Evolutionary conservation across 1,284 basidiomycete species (phyloP).

Genomic region (Waitea zeae): DNA sequence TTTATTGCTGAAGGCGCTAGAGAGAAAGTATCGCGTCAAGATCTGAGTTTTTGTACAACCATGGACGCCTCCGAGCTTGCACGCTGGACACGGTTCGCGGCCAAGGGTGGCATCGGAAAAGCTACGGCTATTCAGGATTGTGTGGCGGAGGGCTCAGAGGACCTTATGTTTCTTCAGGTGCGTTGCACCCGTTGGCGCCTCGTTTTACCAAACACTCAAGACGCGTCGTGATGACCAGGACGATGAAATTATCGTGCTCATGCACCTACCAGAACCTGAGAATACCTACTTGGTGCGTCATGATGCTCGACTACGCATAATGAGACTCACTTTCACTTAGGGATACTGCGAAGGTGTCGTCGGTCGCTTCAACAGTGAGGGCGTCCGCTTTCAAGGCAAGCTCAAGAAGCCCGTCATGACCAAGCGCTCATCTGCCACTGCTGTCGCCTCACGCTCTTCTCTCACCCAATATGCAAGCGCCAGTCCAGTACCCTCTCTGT

Average conservation of each 20-base stretch:
- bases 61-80: slow-evolving; percentile 62
- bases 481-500: no score
- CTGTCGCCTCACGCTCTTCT: slow-evolving; percentile 11
- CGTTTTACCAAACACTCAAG: no score
- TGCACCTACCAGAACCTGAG: slow-evolving; percentile 41
- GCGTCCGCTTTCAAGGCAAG: slow-evolving; percentile 60
- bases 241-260: slow-evolving; percentile 68
- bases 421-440: slow-evolving; percentile 27
- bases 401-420: slow-evolving; percentile 71
- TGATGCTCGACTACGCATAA: background rate
- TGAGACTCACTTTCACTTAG: slow-evolving; percentile 8
- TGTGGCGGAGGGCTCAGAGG: slow-evolving; percentile 57
- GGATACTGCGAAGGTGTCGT: slow-evolving; percentile 79
- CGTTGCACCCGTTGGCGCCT: no score
- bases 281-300: slow-evolving; percentile 48
- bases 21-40: no score
- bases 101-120: slow-evolving; percentile 66
- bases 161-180: slow-evolving; percentile 81
- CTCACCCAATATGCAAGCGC: no score
- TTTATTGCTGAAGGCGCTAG: no score
- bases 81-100: slow-evolving; percentile 66
- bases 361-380: slow-evolving; percentile 53
- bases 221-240: slow-evolving; percentile 42
- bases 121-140: slow-evolving; percentile 61
- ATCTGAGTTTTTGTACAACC: no score